Conservation (phyloP, 2,329 filamentous ascomycete species). For the Colletotrichum sp. region DNA sequence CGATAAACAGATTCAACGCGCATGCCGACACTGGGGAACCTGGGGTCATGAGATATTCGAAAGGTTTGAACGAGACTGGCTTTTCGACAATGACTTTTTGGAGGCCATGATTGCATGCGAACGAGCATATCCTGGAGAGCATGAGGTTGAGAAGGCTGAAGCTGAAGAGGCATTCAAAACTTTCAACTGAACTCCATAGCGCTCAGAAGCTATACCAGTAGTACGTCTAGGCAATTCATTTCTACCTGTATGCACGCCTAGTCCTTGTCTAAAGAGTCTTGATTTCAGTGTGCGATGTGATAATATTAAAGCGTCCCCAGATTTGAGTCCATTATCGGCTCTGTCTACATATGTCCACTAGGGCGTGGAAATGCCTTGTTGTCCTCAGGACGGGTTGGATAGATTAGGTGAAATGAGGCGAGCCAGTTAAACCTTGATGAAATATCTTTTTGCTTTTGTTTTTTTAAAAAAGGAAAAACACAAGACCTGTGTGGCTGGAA, state of each 20-base stretch:
- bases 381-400: background rate
- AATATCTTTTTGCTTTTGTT: background rate
- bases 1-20: background rate
- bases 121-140: background rate
- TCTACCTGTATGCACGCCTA: background rate
- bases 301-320: background rate
- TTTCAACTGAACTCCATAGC: background rate
- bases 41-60: background rate
- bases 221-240: background rate
- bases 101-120: background rate
- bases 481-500: background rate
- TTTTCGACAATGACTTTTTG: accelerated
- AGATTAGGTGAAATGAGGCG: background rate
- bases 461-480: background rate
- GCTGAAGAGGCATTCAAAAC: background rate
- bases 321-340: background rate
- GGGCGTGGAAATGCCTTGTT: background rate
- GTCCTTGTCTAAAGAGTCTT: background rate
- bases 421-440: background rate
- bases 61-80: accelerated
- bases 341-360: background rate
- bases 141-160: background rate
- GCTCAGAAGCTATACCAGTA: background rate
- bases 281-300: background rate
- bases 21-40: background rate